Evolutionary conservation across 2,329 filamentous ascomycete genomes (phyloP).

Genomic region (Beauveria asiatica): DNA sequence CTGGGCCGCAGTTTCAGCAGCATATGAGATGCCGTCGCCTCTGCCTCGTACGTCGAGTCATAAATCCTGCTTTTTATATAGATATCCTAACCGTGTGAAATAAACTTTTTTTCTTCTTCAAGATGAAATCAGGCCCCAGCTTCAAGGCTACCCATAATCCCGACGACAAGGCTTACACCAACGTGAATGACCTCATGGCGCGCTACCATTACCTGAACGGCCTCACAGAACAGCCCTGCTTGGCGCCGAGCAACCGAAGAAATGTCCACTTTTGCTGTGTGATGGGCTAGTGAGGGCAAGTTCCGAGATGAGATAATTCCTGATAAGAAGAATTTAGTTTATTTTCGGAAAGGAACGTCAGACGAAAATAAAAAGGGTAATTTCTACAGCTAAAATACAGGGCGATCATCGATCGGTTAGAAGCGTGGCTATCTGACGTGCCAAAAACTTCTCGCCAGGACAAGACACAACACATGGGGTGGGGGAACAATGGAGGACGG

Average conservation of each 20-base stretch:
- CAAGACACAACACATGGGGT: too few relatives aligned
- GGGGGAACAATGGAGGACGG: too few relatives aligned
- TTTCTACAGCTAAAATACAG: too few relatives aligned
- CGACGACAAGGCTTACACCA: neutral
- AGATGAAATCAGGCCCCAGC: neutral
- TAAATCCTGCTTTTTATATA: neutral
- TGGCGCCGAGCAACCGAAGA: neutral
- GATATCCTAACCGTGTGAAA: neutral
- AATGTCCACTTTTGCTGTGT: neutral
- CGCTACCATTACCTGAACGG: neutral
- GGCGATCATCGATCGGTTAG: too few relatives aligned
- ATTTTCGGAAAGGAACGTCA: too few relatives aligned
- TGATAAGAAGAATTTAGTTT: too few relatives aligned
- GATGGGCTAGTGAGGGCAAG: too few relatives aligned
- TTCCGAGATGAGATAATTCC: too few relatives aligned
- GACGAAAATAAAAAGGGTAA: too few relatives aligned
- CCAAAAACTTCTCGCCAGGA: too few relatives aligned
- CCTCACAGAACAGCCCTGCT: neutral
- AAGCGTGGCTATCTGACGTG: too few relatives aligned
- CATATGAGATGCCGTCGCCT: neutral
- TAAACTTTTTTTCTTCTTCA: too few relatives aligned
- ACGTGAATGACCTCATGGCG: neutral
- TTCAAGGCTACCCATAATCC: neutral
- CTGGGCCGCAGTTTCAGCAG: neutral
- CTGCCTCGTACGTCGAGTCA: neutral